Evolutionary conservation across 2,329 filamentous ascomycete genomes (phyloP).

Genomic region (Xylariomycetidae sp.): DNA sequence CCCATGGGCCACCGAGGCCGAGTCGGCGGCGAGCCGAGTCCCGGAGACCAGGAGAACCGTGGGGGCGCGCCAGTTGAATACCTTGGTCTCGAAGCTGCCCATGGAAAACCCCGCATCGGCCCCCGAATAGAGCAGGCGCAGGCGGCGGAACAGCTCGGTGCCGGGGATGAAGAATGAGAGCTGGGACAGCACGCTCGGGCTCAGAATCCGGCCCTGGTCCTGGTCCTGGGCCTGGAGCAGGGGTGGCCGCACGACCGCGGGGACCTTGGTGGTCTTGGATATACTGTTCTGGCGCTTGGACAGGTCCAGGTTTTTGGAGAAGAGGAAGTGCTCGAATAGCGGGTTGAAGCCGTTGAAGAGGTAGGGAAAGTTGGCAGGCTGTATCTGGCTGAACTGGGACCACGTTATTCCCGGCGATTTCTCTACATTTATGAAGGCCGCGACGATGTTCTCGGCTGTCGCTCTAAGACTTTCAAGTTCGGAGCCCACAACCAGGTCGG

Average conservation of each 20-base stretch:
- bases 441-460: conserved; percentile 61
- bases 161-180: conserved; percentile 69
- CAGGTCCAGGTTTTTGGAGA: conserved; percentile 66
- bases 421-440: conserved; percentile 62
- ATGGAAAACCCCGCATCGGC: conserved; percentile 70
- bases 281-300: conserved; percentile 43
- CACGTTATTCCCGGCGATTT: conserved; percentile 59
- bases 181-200: conserved; percentile 60
- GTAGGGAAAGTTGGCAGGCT: conserved; percentile 58
- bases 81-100: conserved; percentile 69
- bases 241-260: conserved; percentile 28
- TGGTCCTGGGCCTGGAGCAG: conserved; percentile 49
- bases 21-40: conserved; percentile 48
- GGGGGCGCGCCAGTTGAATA: conserved; percentile 73
- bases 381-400: conserved; percentile 53
- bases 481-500: conserved; percentile 48
- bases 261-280: conserved; percentile 9
- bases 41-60: conserved; percentile 69
- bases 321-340: conserved; percentile 72
- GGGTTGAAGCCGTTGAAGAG: conserved; percentile 64
- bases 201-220: conserved; percentile 56
- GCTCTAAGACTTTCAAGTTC: conserved; percentile 55
- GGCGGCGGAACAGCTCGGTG: conserved; percentile 57
- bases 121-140: conserved; percentile 66
- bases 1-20: conserved; percentile 39